A percentile compares a stretch with the other conserved stretches of the same genome.
Evolutionary conservation across 2,329 filamentous ascomycete genomes (phyloP).

Genomic region (Cryphonectria carpinicola): DNA sequence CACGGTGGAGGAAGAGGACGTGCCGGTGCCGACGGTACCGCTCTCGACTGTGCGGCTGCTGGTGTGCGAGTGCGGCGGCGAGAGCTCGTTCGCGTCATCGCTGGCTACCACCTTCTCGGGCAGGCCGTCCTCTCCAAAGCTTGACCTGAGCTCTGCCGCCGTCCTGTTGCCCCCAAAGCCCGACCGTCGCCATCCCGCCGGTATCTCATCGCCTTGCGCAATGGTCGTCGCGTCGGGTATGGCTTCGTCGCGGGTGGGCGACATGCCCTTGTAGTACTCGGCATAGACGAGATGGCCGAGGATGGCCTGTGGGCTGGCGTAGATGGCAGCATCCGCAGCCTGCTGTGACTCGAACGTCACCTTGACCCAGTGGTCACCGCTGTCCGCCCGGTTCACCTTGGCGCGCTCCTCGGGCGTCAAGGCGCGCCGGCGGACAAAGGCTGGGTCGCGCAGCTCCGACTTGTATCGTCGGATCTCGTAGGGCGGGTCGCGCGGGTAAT

Average conservation of each 20-base stretch:
- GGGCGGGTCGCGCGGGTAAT: slow-evolving; percentile 87
- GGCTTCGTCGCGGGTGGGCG: slow-evolving; percentile 66
- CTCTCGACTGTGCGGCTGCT: slow-evolving; percentile 64
- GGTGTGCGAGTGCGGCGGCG: slow-evolving; percentile 49
- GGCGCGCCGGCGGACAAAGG: slow-evolving; percentile 66
- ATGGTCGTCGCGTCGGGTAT: slow-evolving; percentile 57
- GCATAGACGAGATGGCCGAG: slow-evolving; percentile 72
- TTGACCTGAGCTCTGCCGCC: slow-evolving; percentile 37
- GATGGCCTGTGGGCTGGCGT: slow-evolving; percentile 72
- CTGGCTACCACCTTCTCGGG: slow-evolving; percentile 23
- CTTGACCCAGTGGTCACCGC: slow-evolving; percentile 91
- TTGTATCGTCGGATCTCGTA: slow-evolving; percentile 71
- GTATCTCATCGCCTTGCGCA: slow-evolving; percentile 31
- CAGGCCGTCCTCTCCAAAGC: slow-evolving; percentile 43
- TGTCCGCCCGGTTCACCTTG: slow-evolving; percentile 80
- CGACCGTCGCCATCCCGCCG: slow-evolving; percentile 33
- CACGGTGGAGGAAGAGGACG: slow-evolving; percentile 50
- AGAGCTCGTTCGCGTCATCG: slow-evolving; percentile 40
- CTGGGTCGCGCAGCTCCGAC: slow-evolving; percentile 72
- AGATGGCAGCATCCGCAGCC: slow-evolving; percentile 71
- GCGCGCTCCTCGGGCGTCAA: slow-evolving; percentile 74
- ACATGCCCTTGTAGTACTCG: slow-evolving; percentile 68
- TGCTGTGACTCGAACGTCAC: slow-evolving; percentile 77
- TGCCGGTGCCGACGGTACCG: slow-evolving; percentile 51
- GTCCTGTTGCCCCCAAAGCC: slow-evolving; percentile 30